Evolutionary conservation across 73 alveolate genomes (phyloP).

Genomic region (Paramecium pentaurelia): DNA sequence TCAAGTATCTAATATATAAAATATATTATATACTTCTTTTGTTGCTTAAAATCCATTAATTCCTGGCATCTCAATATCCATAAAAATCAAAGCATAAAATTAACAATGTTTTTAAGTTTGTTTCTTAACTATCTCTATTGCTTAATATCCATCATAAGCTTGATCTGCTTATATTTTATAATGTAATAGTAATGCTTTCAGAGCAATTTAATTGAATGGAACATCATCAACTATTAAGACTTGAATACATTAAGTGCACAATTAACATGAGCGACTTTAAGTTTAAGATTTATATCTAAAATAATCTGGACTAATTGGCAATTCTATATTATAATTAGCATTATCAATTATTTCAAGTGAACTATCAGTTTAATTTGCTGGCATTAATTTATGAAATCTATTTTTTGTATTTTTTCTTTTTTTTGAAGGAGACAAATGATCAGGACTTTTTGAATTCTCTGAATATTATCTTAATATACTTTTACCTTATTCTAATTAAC

Average conservation of each 20-base stretch:
- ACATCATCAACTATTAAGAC: constrained; percentile 32
- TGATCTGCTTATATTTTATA: background rate
- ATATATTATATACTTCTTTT: background rate
- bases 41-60: constrained; percentile 41
- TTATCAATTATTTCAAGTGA: background rate
- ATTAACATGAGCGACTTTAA: background rate
- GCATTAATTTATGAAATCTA: background rate
- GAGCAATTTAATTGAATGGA: background rate
- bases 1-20: background rate
- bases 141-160: constrained; percentile 24
- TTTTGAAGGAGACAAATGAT: background rate
- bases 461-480: background rate
- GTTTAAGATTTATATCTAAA: background rate
- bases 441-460: background rate
- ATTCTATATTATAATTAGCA: background rate
- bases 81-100: background rate
- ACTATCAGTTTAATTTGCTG: background rate
- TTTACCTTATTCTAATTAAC: background rate
- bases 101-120: background rate
- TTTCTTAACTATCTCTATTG: constrained; percentile 20
- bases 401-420: background rate
- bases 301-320: background rate
- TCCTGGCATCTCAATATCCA: constrained; percentile 44
- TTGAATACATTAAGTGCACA: background rate
- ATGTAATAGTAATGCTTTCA: background rate